Base-by-base conservation (phyloP, 139 green algal genomes). In the Closterium sp. region DNA sequence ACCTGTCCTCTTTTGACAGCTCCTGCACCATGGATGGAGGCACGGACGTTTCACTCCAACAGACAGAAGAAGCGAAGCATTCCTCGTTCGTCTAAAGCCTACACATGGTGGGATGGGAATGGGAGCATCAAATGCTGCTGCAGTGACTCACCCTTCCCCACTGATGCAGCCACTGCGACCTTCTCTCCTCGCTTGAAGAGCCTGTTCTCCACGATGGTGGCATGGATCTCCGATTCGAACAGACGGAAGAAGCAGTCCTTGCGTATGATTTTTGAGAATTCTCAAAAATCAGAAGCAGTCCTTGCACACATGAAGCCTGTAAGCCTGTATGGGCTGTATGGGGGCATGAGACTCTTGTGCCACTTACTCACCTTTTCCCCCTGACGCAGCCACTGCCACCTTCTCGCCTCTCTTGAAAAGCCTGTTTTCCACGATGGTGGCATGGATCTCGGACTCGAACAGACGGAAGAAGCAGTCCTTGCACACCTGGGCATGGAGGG, bases 351-450 rank as follows among this genome's bases (percentile, higher is more conserved):
- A n/a, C n/a, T n/a, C n/a, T n/a, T n/a, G n/a, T n/a, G n/a, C n/a
- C n/a, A n/a, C n/a, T n/a, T n/a, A n/a, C n/a, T n/a, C n/a, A n/a
- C n/a, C n/a, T n/a, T n/a, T n/a, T n/a, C 86, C 93, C 17, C 92
- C 93, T 6, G 97, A 99, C 2, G 98, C 98, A 4, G 94, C 98
- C 29, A 99, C 92, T 0, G 98, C 98, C 5, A 99, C 97, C 5
- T 96, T 92, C 86, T 99, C 97, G 4, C 98, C 98, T 0, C 88
- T 73, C 10, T 92, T 94, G 94, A 99, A 99, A 62, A 62, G 42
- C 42, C 42, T 62, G 7, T 62, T 7, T 5, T 62, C 9, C 50
- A 87, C 84, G 73, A 99, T 99, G 9, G 97, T 99, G 9, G 0
- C 1, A 73, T 73, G 50, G 50, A 73, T 73, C 50, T 73, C 50